Evolutionary conservation across 2,329 filamentous ascomycete genomes (phyloP).

Genomic region (Beauveria sp.): DNA sequence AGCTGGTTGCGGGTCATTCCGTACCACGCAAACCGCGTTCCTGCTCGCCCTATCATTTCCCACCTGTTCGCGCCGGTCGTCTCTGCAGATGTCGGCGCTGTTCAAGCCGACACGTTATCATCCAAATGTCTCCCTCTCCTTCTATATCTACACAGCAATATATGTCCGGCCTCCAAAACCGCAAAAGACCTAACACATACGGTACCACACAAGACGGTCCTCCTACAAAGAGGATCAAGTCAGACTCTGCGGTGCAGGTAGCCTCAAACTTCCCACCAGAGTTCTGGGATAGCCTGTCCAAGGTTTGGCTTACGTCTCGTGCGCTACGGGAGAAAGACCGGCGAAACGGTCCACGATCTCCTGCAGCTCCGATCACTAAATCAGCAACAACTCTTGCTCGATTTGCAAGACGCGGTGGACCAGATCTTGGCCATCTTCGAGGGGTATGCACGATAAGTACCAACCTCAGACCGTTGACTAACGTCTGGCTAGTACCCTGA

Average conservation of each 20-base stretch:
- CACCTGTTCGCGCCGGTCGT: not conserved
- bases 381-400: not conserved
- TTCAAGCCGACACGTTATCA: not conserved
- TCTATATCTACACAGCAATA: not conserved
- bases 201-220: not conserved
- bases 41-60: not conserved
- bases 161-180: not conserved
- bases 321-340: slow-evolving; percentile 22
- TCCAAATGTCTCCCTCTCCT: not conserved
- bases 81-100: not conserved
- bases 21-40: not conserved
- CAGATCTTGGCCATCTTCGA: slow-evolving; percentile 18
- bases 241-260: not conserved
- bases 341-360: slow-evolving; percentile 13
- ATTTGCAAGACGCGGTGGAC: slow-evolving; percentile 16
- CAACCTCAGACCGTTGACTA: not conserved
- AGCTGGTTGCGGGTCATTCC: not conserved
- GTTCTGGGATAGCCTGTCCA: slow-evolving; percentile 23
- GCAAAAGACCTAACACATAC: not conserved
- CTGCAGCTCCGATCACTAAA: not conserved
- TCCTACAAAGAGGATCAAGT: not conserved
- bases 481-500: not conserved
- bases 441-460: slow-evolving; percentile 14
- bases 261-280: slow-evolving; percentile 16
- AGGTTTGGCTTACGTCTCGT: slow-evolving; percentile 19